These are phyloP conservation scores for Cyclotella cryptica DNA, from an alignment of 108 stramenopile species.

Conservation along the genomic window DNA sequence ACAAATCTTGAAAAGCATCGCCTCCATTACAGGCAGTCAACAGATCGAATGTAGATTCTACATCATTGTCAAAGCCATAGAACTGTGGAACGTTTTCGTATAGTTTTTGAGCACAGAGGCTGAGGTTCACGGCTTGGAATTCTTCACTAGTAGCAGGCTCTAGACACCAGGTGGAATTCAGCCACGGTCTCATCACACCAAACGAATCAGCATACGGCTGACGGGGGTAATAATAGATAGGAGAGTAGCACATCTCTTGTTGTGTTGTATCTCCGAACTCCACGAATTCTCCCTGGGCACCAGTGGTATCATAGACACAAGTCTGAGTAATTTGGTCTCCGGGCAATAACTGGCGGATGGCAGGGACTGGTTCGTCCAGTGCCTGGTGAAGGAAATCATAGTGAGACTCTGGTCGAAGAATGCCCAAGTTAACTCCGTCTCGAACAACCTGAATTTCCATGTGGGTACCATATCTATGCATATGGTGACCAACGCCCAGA, in stretches of 20 bases:
- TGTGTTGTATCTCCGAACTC: constrained; percentile 10
- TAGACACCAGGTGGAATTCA: not conserved
- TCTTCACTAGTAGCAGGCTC: constrained; percentile 3
- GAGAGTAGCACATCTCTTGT: not conserved
- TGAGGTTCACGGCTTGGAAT: not conserved
- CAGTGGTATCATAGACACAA: constrained; percentile 2
- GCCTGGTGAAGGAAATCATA: constrained; percentile 9
- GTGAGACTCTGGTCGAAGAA: not conserved
- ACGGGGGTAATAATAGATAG: constrained; percentile 7
- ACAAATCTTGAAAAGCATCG: not conserved
- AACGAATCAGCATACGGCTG: not conserved
- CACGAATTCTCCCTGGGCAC: not conserved
- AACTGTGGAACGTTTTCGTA: not conserved
- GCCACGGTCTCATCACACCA: not conserved
- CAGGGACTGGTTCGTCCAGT: not conserved
- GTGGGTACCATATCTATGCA: not conserved
- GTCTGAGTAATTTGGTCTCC: constrained; percentile 4
- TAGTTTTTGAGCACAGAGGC: not conserved
- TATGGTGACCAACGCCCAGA: constrained; percentile 5
- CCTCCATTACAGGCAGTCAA: not conserved
- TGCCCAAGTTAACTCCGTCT: constrained; percentile 11
- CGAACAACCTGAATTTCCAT: constrained; percentile 7
- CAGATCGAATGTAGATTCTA: not conserved
- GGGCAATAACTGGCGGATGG: constrained; percentile 2
- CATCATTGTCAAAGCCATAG: not conserved